A percentile compares a stretch with the other conserved stretches of the same genome.
Evolutionary conservation across 371 early-diverging fungal species (phyloP).

Genomic region (Batkoa obscura): DNA sequence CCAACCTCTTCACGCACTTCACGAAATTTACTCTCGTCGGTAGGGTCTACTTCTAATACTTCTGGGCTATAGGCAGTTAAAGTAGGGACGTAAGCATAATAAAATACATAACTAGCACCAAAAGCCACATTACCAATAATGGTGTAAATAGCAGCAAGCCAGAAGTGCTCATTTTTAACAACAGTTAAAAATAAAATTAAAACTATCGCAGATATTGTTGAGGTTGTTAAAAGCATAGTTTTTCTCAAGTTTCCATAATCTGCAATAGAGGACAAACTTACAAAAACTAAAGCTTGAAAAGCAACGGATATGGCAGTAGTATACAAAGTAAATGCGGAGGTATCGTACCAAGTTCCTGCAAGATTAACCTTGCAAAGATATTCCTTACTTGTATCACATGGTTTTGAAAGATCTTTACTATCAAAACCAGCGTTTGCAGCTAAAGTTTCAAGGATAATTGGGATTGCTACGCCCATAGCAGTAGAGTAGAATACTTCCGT

Average conservation of each 20-base stretch:
- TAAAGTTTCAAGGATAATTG: slow-evolving; percentile 22
- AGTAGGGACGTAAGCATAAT: slow-evolving; percentile 35
- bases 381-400: not conserved
- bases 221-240: slow-evolving; percentile 23
- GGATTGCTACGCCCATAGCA: slow-evolving; percentile 18
- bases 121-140: slow-evolving; percentile 22
- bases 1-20: slow-evolving; percentile 16
- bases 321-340: slow-evolving; percentile 28
- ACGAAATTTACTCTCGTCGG: slow-evolving; percentile 6
- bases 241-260: slow-evolving; percentile 35
- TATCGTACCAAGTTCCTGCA: slow-evolving; percentile 17
- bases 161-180: slow-evolving; percentile 11
- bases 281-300: slow-evolving; percentile 33
- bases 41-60: slow-evolving; percentile 9
- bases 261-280: slow-evolving; percentile 32
- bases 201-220: slow-evolving; percentile 17
- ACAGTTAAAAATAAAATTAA: slow-evolving; percentile 15
- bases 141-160: slow-evolving; percentile 20
- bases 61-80: slow-evolving; percentile 22
- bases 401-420: not conserved
- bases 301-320: slow-evolving; percentile 27
- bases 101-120: slow-evolving; percentile 31
- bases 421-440: slow-evolving; percentile 8
- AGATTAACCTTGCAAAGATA: slow-evolving; percentile 14
- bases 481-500: slow-evolving; percentile 14